Base-by-base conservation (phyloP, 2,329 filamentous ascomycete species). In the Fusarium zealandicum region DNA sequence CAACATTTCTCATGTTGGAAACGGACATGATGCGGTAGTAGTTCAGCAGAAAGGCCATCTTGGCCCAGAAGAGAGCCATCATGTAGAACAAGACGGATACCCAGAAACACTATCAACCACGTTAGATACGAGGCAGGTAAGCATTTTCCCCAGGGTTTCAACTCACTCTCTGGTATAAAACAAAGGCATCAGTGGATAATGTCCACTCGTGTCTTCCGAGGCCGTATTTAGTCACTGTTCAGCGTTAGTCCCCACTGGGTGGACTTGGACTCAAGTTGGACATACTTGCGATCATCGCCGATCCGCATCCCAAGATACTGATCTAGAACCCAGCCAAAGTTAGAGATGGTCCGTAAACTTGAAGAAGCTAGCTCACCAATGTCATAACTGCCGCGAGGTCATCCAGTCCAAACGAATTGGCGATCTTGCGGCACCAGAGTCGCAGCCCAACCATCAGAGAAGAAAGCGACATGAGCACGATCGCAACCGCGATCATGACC, bases 31-130 rank as follows among this genome's bases (percentile, higher is more conserved):
- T 46, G 11, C 63, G 43, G 11, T 56, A 59, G 10, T 65, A 65
- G 0, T 65, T 59, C 0, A 65, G 31, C 5, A 65, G 36, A 10
- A 65, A 61, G 3, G 59, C 50, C 56, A 65, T 38, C 13, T 57
- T 64, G 12, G 31, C 25, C 11, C 31, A 54, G 18, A 47, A 51
- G 0, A 65, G 32, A 3, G 41, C 49, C 9, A 40, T 32, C 6
- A 46, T 13, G 30, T 61, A 61, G 13, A 61, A 46, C 1, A 63
- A 16, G 1, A 47, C 5, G 10, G 38, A 36, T 2, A 65, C 17
- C 14, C 56, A 65, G 33, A 64, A 38, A 5, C 37, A 41, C 63
- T 65, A 1, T 1, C 1, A 3, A n/a, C 4, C 1, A 9, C 1
- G 14, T 63, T n/a, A 63, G 40, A 1, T 4, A 1, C 0, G 13